These are phyloP conservation scores for Dunaliella primolecta DNA, from an alignment of 139 green algal genomes.

Conservation along the genomic window DNA sequence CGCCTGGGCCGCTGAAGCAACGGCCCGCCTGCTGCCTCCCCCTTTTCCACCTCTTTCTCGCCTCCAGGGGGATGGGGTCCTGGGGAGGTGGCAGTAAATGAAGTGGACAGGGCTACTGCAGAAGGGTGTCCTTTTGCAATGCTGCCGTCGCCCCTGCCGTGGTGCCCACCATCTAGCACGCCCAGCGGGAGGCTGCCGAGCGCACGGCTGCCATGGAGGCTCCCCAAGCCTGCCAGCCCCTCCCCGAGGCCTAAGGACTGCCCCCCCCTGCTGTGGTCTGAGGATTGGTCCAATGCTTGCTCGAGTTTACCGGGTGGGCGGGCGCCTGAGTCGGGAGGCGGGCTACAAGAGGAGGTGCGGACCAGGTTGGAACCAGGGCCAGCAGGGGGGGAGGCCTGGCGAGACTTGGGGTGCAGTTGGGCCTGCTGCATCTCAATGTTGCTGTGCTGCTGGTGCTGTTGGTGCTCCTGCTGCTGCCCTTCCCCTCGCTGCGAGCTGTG, in stretches of 20 bases:
- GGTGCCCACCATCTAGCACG: not conserved
- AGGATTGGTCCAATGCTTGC: no score
- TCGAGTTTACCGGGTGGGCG: no score
- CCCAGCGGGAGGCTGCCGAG: not conserved
- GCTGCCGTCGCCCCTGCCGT: not conserved
- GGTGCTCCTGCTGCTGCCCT: not conserved
- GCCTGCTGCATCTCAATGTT: no score
- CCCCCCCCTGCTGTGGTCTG: no score
- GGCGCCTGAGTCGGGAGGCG: no score
- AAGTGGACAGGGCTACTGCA: not conserved
- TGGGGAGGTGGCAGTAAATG: not conserved
- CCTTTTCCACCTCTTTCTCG: not conserved
- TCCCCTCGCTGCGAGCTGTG: not conserved
- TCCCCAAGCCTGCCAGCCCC: not conserved
- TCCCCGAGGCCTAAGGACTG: no score
- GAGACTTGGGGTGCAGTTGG: not conserved
- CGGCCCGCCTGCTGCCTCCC: not conserved
- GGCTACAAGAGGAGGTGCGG: no score
- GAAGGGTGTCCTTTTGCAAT: no score
- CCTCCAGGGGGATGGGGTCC: not conserved
- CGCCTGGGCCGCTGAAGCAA: not conserved
- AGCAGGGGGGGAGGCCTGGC: not conserved
- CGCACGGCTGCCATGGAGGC: not conserved
- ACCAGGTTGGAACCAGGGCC: no score
- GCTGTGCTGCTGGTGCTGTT: constrained; percentile 21